Evolutionary conservation across 108 stramenopile genomes (phyloP), one percentile per base, ranked within the genome.

Genomic region (Mayamaea pseudoterrestris): DNA sequence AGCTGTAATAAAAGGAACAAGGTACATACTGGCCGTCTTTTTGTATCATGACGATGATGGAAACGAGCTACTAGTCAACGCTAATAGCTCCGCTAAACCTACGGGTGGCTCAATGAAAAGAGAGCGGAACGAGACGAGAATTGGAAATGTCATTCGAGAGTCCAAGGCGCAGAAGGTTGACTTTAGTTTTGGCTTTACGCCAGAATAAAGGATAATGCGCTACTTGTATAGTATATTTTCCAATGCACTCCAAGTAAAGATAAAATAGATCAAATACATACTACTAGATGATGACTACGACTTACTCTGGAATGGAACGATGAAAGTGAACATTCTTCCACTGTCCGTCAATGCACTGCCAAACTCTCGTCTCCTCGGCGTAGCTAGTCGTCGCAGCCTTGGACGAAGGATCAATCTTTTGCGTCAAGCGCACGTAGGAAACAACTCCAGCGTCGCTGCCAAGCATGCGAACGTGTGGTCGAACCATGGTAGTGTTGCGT

Each of bases 11-110:
- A 44, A 53, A 12, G 65, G 65, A 23, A 46, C 28, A 20, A 47
- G 71, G 30, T 73, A 62, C 36, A 67, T 73, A 5, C 24, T 73
- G 1, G 71, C 65, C 1, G 47, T 49, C 7, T 73, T 73, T 44
- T 42, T 73, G 18, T 66, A 67, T 40, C 47, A 47, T 2, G 71
- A 73, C 44, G 37, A 39, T 39, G 37, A 39, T 39, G 3, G 20
- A 3, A 8, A 39, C 16, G 8, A 8, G 3, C 4, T 3, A 18
- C 5, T 8, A 8, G 8, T 18, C 20, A 39, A 20, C 20, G 37
- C 5, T 8, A 39, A 3, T n/a, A n/a, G n/a, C n/a, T n/a, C n/a
- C n/a, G n/a, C n/a, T n/a, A n/a, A n/a, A n/a, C n/a, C n/a, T n/a
- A n/a, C n/a, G n/a, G n/a, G n/a, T n/a, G n/a, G n/a, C n/a, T n/a